A percentile compares a stretch with the other conserved stretches of the same genome.
Evolutionary conservation across 495 filamentous ascomycete genomes (phyloP).

Genomic region (Lepraria neglecta): DNA sequence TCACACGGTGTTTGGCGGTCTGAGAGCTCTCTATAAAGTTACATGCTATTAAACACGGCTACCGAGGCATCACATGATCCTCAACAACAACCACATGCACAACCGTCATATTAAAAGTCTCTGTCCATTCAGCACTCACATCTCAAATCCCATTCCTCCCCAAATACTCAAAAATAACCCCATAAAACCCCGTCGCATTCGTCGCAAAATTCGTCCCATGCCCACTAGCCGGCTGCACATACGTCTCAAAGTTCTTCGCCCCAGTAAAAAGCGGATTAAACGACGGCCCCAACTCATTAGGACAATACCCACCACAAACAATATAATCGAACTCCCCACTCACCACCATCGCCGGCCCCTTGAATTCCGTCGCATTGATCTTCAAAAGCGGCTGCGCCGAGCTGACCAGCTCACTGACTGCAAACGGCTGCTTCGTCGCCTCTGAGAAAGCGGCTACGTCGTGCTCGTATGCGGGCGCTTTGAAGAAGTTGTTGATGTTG

Average conservation of each 20-base stretch:
- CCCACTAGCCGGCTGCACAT: slow-evolving; percentile 26
- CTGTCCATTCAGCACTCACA: too few relatives aligned
- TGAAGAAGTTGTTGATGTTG: slow-evolving; percentile 20
- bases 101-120: too few relatives aligned
- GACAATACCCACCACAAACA: slow-evolving; percentile 31
- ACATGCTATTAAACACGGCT: too few relatives aligned
- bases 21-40: too few relatives aligned
- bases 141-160: slow-evolving; percentile 22
- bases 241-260: slow-evolving; percentile 20
- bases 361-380: slow-evolving; percentile 18
- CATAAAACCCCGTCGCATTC: slow-evolving; percentile 27
- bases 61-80: too few relatives aligned
- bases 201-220: slow-evolving; percentile 30
- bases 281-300: slow-evolving; percentile 19
- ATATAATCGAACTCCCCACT: slow-evolving; percentile 32
- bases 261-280: slow-evolving; percentile 22
- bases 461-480: slow-evolving; percentile 16
- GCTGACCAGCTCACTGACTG: slow-evolving; percentile 9
- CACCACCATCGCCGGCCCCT: slow-evolving; percentile 30
- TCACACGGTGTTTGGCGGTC: too few relatives aligned
- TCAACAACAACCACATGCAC: too few relatives aligned
- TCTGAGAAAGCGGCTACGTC: slow-evolving; percentile 23
- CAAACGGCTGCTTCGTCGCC: slow-evolving; percentile 29
- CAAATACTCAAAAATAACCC: slow-evolving; percentile 27
- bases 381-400: too few relatives aligned